A percentile compares a stretch with the other conserved stretches of the same genome.
phyloP scores from a whole-genome alignment of 1,284 basidiomycete species.

The Heterobasidion irregulare region DNA sequence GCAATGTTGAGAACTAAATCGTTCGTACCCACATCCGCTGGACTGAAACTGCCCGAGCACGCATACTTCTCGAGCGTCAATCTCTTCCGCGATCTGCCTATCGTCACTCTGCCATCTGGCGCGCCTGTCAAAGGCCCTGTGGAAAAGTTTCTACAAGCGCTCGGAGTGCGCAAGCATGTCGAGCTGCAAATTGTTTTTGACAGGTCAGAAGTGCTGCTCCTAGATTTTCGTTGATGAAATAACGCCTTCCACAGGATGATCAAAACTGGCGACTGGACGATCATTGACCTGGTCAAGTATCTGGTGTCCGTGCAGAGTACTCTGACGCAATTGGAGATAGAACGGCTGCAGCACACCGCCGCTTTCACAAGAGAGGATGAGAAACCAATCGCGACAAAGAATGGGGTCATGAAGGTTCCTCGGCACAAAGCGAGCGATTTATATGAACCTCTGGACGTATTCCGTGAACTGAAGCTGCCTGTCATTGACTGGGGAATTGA shows the following conservation, averaged over 20 bases:
- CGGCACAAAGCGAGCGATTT: conserved; percentile 63
- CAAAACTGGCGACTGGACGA: conserved; percentile 78
- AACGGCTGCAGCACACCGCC: conserved; percentile 70
- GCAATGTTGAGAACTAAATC: conserved; percentile 51
- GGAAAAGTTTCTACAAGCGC: conserved; percentile 68
- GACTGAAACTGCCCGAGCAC: conserved; percentile 68
- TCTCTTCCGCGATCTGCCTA: conserved; percentile 83
- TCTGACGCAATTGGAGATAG: conserved; percentile 61
- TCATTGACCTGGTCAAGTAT: conserved; percentile 76
- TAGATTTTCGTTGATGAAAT: conserved; percentile 4
- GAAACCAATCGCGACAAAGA: conserved; percentile 13
- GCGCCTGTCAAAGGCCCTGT: conserved; percentile 61
- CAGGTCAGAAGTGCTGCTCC: conserved; percentile 36
- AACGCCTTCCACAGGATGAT: conserved; percentile 55
- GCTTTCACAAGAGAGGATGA: conserved; percentile 69
- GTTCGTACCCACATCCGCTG: conserved; percentile 82
- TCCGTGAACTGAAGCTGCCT: conserved; percentile 73
- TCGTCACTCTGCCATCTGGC: conserved; percentile 71
- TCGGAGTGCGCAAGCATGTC: conserved; percentile 90
- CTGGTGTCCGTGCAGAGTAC: conserved; percentile 80
- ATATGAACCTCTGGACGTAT: conserved; percentile 78
- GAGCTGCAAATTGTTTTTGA: conserved; percentile 86
- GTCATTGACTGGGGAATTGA: conserved; percentile 83
- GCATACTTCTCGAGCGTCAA: conserved; percentile 87
- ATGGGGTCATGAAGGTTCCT: conserved; percentile 22